Evolutionary conservation across 352 stramenopile genomes (phyloP).

Genomic region (Phytophthora colocasiae): DNA sequence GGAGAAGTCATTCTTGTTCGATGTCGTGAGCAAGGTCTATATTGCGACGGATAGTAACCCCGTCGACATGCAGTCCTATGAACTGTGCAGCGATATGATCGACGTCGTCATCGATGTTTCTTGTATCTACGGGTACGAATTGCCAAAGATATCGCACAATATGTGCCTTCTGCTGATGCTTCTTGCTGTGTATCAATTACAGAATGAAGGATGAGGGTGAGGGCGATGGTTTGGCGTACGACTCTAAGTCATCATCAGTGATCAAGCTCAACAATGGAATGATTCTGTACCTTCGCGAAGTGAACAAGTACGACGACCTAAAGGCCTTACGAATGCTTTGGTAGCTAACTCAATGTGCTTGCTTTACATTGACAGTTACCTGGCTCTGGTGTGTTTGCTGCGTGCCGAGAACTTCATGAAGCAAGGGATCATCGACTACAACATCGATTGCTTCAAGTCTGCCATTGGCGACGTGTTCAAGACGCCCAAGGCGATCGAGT

Average conservation of each 20-base stretch:
- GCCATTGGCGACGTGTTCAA: slow-evolving; percentile 92
- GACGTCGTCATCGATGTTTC: slow-evolving; percentile 99
- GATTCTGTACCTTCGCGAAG: slow-evolving; percentile 94
- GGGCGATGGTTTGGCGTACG: slow-evolving; percentile 94
- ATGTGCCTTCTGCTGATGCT: not conserved
- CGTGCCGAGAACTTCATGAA: slow-evolving; percentile 97
- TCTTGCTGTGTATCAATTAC: not conserved
- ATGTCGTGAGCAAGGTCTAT: slow-evolving; percentile 99
- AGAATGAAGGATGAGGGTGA: slow-evolving; percentile 93
- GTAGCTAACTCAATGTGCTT: slow-evolving; percentile 11
- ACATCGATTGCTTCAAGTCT: slow-evolving; percentile 98
- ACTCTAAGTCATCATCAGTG: slow-evolving; percentile 96
- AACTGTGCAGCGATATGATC: slow-evolving; percentile 99
- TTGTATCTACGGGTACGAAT: slow-evolving; percentile 96
- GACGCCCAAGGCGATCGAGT: slow-evolving; percentile 61
- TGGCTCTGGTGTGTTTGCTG: slow-evolving; percentile 98
- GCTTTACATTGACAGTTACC: slow-evolving; percentile 65
- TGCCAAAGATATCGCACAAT: not conserved
- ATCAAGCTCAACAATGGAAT: slow-evolving; percentile 99
- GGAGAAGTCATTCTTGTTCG: slow-evolving; percentile 99
- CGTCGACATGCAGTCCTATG: slow-evolving; percentile 98
- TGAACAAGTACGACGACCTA: slow-evolving; percentile 84
- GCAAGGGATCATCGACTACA: slow-evolving; percentile 99
- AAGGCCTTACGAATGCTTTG: not conserved
- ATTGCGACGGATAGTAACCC: slow-evolving; percentile 98